phyloP scores from a whole-genome alignment of 1,284 basidiomycete genomes.

The Porodaedalea pini region DNA sequence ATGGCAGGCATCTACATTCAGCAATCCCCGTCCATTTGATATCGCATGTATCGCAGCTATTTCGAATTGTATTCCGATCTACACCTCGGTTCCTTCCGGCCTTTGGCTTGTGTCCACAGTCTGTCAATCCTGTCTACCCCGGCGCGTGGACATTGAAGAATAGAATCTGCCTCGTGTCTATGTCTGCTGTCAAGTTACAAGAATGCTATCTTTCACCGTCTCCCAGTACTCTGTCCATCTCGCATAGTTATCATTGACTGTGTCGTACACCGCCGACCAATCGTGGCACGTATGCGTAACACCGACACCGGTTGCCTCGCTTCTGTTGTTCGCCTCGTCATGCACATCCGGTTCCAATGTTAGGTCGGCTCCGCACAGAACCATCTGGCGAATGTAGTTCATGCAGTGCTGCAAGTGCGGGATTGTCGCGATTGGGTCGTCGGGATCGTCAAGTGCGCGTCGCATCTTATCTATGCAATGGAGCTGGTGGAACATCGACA shows the following conservation, averaged over 20 bases:
- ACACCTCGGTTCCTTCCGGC: not conserved
- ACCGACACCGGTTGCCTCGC: conserved; percentile 10
- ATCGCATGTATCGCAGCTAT: too few species aligned
- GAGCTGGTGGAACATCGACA: conserved; percentile 33
- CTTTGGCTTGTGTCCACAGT: not conserved
- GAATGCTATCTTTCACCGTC: conserved; percentile 10
- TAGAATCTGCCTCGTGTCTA: not conserved
- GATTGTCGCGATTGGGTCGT: conserved; percentile 12
- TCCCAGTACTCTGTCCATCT: conserved; percentile 17
- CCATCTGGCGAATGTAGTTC: conserved; percentile 21
- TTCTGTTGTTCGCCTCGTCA: not conserved
- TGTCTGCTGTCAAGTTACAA: not conserved
- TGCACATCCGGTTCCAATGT: conserved; percentile 14
- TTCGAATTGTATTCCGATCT: too few species aligned
- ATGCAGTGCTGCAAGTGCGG: conserved; percentile 33
- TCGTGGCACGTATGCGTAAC: conserved; percentile 17
- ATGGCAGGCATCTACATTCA: conserved; percentile 14
- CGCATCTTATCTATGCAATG: conserved; percentile 32
- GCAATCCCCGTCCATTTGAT: conserved; percentile 14
- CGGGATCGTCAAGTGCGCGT: conserved; percentile 22
- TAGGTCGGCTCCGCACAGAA: conserved; percentile 18
- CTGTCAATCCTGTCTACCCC: not conserved
- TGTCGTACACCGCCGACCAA: conserved; percentile 18
- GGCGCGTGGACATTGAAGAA: not conserved
- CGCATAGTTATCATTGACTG: conserved; percentile 14